Percentiles rank a stretch among this genome's conserved stretches.
Evolutionary conservation across 106 monocot genomes (phyloP).

Genomic region (Amphibolis antarctica): DNA sequence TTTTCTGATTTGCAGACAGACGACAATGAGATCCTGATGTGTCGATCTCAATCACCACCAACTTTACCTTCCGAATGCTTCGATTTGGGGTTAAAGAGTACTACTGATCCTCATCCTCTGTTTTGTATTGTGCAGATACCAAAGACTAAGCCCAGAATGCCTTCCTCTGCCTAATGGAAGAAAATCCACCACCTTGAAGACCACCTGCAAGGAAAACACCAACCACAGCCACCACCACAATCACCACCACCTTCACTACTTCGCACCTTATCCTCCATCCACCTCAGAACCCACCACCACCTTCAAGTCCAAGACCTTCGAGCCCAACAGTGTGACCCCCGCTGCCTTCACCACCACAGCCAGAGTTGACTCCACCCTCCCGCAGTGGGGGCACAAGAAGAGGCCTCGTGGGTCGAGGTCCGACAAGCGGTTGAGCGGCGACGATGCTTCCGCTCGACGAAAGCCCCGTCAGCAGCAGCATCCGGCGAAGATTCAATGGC

Average conservation of each 20-base stretch:
- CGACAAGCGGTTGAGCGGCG: constrained; percentile 20
- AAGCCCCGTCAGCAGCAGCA: constrained; percentile 15
- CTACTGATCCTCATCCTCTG: not conserved
- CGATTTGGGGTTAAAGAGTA: not conserved
- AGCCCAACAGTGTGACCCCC: constrained; percentile 12
- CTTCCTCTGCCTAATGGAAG: constrained; percentile 20
- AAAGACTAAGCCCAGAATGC: constrained; percentile 25
- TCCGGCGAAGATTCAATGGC: constrained; percentile 34
- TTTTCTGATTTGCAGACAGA: no score
- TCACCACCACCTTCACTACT: not conserved
- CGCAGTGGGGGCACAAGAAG: constrained; percentile 76
- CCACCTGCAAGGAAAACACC: constrained; percentile 6
- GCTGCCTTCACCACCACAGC: not conserved
- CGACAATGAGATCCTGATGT: no score
- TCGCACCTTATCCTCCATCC: not conserved
- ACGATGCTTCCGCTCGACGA: not conserved
- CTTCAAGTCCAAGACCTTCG: not conserved
- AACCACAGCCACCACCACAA: constrained; percentile 4
- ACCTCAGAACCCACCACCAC: not conserved
- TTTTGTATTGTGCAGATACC: constrained; percentile 19
- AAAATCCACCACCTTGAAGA: constrained; percentile 9
- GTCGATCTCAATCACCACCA: not conserved
- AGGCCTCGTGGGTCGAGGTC: constrained; percentile 45
- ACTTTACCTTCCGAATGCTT: not conserved
- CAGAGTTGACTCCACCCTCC: constrained; percentile 17